phyloP scores from a whole-genome alignment of 2,329 filamentous ascomycete species.

The Trichoderma sp. region DNA sequence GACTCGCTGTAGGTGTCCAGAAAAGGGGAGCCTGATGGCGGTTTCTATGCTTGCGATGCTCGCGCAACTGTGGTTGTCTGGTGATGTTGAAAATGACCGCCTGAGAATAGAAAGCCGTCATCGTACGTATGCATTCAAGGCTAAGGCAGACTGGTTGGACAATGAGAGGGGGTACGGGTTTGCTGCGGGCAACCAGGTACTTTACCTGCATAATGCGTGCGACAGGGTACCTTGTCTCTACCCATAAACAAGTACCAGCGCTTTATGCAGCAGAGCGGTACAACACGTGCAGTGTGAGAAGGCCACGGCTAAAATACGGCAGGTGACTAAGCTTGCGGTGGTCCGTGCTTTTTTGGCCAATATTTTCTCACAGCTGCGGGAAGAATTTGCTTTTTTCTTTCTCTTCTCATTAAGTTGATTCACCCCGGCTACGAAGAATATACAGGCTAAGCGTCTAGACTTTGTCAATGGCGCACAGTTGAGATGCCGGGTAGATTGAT shows the following conservation, averaged over 20 bases:
- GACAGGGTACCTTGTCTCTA: background rate
- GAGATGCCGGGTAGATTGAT: slow-evolving; percentile 58
- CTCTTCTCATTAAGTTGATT: slow-evolving; percentile 56
- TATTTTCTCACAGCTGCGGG: slow-evolving; percentile 11
- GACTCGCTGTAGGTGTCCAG: background rate
- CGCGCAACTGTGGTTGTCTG: background rate
- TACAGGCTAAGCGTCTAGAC: slow-evolving; percentile 48
- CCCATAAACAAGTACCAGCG: background rate
- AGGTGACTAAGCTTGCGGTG: background rate
- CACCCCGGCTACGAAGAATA: slow-evolving; percentile 52
- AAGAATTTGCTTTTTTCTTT: slow-evolving; percentile 27
- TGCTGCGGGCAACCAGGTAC: background rate
- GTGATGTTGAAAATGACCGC: slow-evolving; percentile 5
- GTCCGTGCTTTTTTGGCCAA: slow-evolving; percentile 30
- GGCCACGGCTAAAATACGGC: background rate
- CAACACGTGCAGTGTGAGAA: background rate
- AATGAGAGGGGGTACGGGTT: background rate
- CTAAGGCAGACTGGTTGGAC: background rate
- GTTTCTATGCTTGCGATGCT: background rate
- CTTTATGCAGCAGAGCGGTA: background rate
- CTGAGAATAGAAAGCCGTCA: slow-evolving; percentile 3
- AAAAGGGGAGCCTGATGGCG: background rate
- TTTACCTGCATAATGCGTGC: background rate
- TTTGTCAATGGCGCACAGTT: slow-evolving; percentile 48
- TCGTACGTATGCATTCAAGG: slow-evolving; percentile 12